phyloP scores from a whole-genome alignment of 2,329 filamentous ascomycete species.

The Tolypocladium nubicola region DNA sequence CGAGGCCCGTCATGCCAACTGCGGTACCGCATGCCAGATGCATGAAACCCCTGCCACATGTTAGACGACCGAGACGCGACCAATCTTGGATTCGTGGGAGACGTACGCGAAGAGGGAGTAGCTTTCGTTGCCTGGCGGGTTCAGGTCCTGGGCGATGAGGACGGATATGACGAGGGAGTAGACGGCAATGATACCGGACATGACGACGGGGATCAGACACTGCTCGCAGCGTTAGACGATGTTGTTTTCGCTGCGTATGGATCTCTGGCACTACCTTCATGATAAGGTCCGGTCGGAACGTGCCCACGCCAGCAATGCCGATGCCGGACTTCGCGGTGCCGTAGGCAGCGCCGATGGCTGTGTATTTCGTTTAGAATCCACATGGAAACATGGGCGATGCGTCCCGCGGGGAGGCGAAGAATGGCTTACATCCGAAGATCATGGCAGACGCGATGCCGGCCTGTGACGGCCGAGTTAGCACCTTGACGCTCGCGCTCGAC shows the following conservation, averaged over 20 bases:
- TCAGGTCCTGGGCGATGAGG: conserved; percentile 84
- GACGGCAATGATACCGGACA: conserved; percentile 98
- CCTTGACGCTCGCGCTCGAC: conserved; percentile 1
- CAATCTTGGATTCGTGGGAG: neutral
- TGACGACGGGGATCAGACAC: conserved; percentile 83
- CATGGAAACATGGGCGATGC: neutral
- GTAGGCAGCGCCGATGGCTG: conserved; percentile 66
- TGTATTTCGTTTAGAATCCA: conserved; percentile 7
- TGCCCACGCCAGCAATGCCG: conserved; percentile 76
- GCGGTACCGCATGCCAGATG: conserved; percentile 85
- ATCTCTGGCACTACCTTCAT: conserved; percentile 61
- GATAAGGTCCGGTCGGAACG: conserved; percentile 75
- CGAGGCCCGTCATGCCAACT: conserved; percentile 84
- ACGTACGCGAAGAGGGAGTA: conserved; percentile 80
- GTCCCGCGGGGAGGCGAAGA: conserved; percentile 3
- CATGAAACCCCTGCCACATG: conserved; percentile 63
- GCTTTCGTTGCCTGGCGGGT: conserved; percentile 50
- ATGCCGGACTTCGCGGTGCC: conserved; percentile 84
- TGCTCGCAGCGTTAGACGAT: conserved; percentile 20
- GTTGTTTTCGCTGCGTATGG: neutral
- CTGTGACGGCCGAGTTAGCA: conserved; percentile 30
- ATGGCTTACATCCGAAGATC: conserved; percentile 66
- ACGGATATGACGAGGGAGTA: conserved; percentile 96
- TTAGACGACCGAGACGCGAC: conserved; percentile 7
- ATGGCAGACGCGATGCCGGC: conserved; percentile 72